A percentile compares a stretch with the other conserved stretches of the same genome.
These are phyloP conservation scores for Penicillium brasilianum DNA, from an alignment of 2,329 filamentous ascomycete genomes.

Conservation along the genomic window DNA sequence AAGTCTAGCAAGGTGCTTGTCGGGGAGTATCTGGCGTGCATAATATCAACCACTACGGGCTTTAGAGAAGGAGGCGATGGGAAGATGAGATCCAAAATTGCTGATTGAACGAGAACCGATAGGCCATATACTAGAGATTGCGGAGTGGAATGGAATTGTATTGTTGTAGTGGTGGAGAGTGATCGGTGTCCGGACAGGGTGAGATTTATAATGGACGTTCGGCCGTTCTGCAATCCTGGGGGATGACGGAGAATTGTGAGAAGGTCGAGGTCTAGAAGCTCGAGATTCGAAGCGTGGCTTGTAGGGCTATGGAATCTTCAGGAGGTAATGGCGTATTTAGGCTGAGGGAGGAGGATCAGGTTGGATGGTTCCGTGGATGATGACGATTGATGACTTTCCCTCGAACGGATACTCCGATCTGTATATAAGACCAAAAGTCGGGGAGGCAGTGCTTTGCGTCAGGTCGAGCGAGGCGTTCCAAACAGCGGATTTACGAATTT, in stretches of 20 bases:
- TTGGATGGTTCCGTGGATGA: conserved; percentile 1
- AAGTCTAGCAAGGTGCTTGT: conserved; percentile 13
- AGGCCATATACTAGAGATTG: neutral
- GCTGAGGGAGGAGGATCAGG: neutral
- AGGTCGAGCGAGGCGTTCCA: conserved; percentile 24
- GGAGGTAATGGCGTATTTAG: neutral
- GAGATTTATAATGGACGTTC: conserved; percentile 14
- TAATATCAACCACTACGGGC: conserved; percentile 15
- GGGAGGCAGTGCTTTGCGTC: conserved; percentile 27
- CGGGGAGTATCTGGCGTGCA: conserved; percentile 17
- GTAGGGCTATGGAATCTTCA: conserved; percentile 2
- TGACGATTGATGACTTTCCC: conserved; percentile 7
- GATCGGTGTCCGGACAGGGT: neutral
- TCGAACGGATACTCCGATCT: conserved; percentile 10
- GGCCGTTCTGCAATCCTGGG: neutral
- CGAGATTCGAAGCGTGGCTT: conserved; percentile 10
- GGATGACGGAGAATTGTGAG: neutral
- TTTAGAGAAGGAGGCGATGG: neutral
- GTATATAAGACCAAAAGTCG: conserved; percentile 15
- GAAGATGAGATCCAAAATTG: neutral
- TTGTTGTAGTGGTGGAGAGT: neutral
- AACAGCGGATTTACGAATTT: conserved; percentile 7
- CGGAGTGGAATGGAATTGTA: neutral
- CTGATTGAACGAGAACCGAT: neutral
- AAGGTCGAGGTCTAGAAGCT: neutral